phyloP scores from a whole-genome alignment of 2,329 filamentous ascomycete species.

The Diaporthe sp. region DNA sequence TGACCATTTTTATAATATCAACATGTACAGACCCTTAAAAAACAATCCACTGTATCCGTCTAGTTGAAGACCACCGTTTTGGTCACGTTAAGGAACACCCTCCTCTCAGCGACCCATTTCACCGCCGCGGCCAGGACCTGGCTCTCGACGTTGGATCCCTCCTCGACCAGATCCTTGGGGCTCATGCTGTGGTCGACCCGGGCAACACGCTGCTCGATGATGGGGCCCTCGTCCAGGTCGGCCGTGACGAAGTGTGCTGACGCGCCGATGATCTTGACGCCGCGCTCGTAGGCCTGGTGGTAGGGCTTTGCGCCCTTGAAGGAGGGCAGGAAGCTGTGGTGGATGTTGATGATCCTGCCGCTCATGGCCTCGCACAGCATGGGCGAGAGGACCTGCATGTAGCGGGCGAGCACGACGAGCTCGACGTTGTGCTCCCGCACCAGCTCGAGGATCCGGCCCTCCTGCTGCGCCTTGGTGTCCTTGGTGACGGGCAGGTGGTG shows the following conservation, averaged over 20 bases:
- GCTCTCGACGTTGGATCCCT: slow-evolving; percentile 87
- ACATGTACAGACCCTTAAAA: background rate
- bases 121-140: slow-evolving; percentile 86
- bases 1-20: background rate
- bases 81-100: slow-evolving; percentile 82
- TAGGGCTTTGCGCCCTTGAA: slow-evolving; percentile 94
- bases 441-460: slow-evolving; percentile 78
- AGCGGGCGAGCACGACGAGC: slow-evolving; percentile 84
- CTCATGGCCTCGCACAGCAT: slow-evolving; percentile 83
- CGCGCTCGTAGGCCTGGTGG: slow-evolving; percentile 88
- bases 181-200: slow-evolving; percentile 83
- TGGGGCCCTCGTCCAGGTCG: slow-evolving; percentile 87
- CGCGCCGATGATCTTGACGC: slow-evolving; percentile 90
- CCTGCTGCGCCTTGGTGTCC: slow-evolving; percentile 83
- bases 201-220: slow-evolving; percentile 87
- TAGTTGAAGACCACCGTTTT: slow-evolving; percentile 84
- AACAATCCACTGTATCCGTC: background rate
- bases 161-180: slow-evolving; percentile 81
- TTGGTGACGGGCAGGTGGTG: slow-evolving; percentile 84
- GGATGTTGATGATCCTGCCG: slow-evolving; percentile 92
- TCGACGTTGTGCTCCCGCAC: slow-evolving; percentile 79
- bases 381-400: slow-evolving; percentile 89
- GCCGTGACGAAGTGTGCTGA: slow-evolving; percentile 90
- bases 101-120: slow-evolving; percentile 85
- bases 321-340: slow-evolving; percentile 87